A percentile compares a stretch with the other conserved stretches of the same genome.
Evolutionary conservation across 2,329 filamentous ascomycete genomes (phyloP).

Genomic region (Diplodia corticola): DNA sequence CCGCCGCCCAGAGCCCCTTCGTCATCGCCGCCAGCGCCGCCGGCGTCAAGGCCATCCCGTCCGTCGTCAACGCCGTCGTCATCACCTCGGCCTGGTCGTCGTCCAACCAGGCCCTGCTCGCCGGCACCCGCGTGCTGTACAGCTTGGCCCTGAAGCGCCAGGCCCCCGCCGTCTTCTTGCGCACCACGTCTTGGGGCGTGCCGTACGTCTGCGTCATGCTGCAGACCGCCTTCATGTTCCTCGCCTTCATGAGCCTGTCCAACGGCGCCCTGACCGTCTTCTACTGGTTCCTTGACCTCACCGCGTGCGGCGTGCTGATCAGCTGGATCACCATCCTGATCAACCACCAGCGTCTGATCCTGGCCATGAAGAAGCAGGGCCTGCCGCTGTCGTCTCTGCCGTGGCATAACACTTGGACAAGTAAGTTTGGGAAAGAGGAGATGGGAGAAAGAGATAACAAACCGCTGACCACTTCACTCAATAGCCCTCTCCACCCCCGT

Average conservation of each 20-base stretch:
- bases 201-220: constrained; percentile 71
- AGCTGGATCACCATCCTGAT: constrained; percentile 53
- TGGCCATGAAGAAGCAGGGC: constrained; percentile 48
- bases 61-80: constrained; percentile 59
- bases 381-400: constrained; percentile 45
- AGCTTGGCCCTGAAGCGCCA: constrained; percentile 55
- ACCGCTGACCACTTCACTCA: constrained; percentile 54
- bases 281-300: constrained; percentile 64
- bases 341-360: constrained; percentile 51
- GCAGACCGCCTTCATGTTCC: constrained; percentile 66
- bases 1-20: constrained; percentile 65
- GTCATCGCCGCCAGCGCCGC: constrained; percentile 63
- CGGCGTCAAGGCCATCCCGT: constrained; percentile 54
- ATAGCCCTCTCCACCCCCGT: constrained; percentile 33
- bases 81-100: constrained; percentile 58
- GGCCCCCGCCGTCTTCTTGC: constrained; percentile 56
- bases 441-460: constrained; percentile 53
- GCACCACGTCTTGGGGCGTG: constrained; percentile 63
- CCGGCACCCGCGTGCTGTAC: constrained; percentile 55
- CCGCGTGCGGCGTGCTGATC: constrained; percentile 60
- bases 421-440: constrained; percentile 48
- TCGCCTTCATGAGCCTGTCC: constrained; percentile 74
- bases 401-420: constrained; percentile 38
- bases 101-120: constrained; percentile 58
- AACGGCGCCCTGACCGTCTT: constrained; percentile 64